These are phyloP conservation scores for Bolboschoenus planiculmis DNA, from an alignment of 176 grass and related monocot genomes.

Conservation along the genomic window DNA sequence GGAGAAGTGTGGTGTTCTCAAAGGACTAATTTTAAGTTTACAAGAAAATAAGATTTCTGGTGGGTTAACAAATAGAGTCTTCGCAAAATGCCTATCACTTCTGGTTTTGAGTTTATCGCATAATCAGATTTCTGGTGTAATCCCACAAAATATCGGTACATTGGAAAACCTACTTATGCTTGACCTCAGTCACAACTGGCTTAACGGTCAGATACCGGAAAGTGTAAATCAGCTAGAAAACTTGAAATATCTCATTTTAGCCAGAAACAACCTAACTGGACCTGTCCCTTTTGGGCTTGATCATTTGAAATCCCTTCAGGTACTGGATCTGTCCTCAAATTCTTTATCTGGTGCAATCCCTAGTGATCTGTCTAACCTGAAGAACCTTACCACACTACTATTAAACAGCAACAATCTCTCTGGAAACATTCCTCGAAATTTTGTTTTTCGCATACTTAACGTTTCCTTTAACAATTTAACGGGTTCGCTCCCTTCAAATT, in stretches of 20 bases:
- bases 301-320: constrained; percentile 52
- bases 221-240: constrained; percentile 49
- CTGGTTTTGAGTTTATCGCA: constrained; percentile 58
- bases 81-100: constrained; percentile 45
- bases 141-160: constrained; percentile 55
- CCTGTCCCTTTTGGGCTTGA: constrained; percentile 42
- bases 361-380: constrained; percentile 39
- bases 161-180: constrained; percentile 52
- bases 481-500: constrained; percentile 46
- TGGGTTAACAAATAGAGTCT: constrained; percentile 34
- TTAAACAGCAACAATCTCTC: constrained; percentile 71
- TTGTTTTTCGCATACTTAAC: constrained; percentile 52
- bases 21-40: constrained; percentile 44
- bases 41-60: constrained; percentile 61
- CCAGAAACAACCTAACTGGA: constrained; percentile 65
- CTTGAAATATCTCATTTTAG: constrained; percentile 67
- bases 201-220: constrained; percentile 54
- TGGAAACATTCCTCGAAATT: constrained; percentile 46
- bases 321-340: constrained; percentile 89
- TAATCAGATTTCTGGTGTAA: constrained; percentile 65
- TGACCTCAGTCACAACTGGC: constrained; percentile 58
- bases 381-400: constrained; percentile 46
- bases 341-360: constrained; percentile 59
- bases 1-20: constrained; percentile 46
- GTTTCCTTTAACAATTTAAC: constrained; percentile 81